phyloP scores from a whole-genome alignment of 257 asterid genomes.

The Nicotiana paniculata region DNA sequence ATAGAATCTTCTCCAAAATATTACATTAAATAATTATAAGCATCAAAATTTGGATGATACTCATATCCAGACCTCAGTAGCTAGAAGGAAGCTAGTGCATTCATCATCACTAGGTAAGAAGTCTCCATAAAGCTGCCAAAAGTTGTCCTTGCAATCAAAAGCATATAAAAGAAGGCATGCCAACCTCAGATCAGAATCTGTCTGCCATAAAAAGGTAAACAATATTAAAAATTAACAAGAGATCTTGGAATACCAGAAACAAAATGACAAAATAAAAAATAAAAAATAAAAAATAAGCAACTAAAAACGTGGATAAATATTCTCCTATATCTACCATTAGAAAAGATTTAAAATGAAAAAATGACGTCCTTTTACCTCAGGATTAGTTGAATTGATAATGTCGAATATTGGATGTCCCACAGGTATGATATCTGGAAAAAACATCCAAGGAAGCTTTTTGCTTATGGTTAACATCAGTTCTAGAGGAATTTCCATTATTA shows the following conservation, averaged over 20 bases:
- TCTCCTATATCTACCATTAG: neutral
- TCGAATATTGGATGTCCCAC: slow-evolving; percentile 94
- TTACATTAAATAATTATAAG: neutral
- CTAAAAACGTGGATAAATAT: neutral
- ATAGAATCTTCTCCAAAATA: neutral
- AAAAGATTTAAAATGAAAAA: slow-evolving; percentile 1
- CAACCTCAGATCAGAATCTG: slow-evolving; percentile 94
- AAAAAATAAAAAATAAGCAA: neutral
- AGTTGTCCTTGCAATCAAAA: slow-evolving; percentile 89
- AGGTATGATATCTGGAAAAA: slow-evolving; percentile 92
- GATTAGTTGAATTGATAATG: slow-evolving; percentile 89
- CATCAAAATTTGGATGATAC: neutral
- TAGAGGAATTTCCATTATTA: slow-evolving; percentile 94
- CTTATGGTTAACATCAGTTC: slow-evolving; percentile 95
- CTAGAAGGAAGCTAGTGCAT: slow-evolving; percentile 89
- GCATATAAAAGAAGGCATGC: slow-evolving; percentile 85
- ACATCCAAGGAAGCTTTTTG: slow-evolving; percentile 96
- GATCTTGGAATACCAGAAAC: neutral
- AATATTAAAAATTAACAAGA: slow-evolving; percentile 14
- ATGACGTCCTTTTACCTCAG: slow-evolving; percentile 54
- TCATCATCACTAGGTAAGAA: slow-evolving; percentile 86
- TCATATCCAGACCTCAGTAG: slow-evolving; percentile 70
- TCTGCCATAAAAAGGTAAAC: slow-evolving; percentile 44
- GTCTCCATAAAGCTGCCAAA: slow-evolving; percentile 96
- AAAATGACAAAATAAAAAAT: slow-evolving; percentile 2